Evolutionary conservation across 78 protist genomes (phyloP).

Genomic region (Dictyostelium purpureum): DNA sequence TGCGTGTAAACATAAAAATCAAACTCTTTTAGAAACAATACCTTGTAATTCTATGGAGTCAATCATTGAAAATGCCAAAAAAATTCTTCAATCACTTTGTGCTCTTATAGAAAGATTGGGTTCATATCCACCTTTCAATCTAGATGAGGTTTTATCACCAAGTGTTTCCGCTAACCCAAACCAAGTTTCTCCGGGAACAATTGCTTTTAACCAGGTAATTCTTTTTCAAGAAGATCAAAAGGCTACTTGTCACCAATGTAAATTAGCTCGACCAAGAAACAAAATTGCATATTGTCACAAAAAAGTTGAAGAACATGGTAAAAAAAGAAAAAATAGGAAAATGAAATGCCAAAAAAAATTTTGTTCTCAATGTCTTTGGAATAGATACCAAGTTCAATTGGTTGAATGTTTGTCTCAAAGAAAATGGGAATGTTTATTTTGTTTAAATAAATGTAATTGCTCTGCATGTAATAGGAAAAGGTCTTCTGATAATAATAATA

Average conservation of each 20-base stretch:
- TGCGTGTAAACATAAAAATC: background rate
- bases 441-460: constrained; percentile 32
- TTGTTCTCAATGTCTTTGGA: constrained; percentile 61
- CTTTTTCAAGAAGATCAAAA: constrained; percentile 18
- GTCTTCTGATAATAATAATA: background rate
- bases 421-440: constrained; percentile 34
- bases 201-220: constrained; percentile 45
- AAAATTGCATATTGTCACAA: constrained; percentile 60
- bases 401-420: constrained; percentile 11
- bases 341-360: constrained; percentile 44
- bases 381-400: constrained; percentile 32
- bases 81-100: background rate
- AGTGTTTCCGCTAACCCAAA: no score
- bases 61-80: background rate
- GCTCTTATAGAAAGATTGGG: background rate
- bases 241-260: constrained; percentile 75
- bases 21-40: background rate
- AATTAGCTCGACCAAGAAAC: constrained; percentile 23
- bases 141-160: background rate
- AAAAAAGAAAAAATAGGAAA: background rate
- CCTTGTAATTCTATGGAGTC: background rate
- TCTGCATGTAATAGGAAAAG: constrained; percentile 43
- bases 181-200: constrained; percentile 47
- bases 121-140: background rate
- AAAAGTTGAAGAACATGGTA: background rate